Conservation (phyloP, 2,329 filamentous ascomycete genomes). For the Neonectria hederae region DNA sequence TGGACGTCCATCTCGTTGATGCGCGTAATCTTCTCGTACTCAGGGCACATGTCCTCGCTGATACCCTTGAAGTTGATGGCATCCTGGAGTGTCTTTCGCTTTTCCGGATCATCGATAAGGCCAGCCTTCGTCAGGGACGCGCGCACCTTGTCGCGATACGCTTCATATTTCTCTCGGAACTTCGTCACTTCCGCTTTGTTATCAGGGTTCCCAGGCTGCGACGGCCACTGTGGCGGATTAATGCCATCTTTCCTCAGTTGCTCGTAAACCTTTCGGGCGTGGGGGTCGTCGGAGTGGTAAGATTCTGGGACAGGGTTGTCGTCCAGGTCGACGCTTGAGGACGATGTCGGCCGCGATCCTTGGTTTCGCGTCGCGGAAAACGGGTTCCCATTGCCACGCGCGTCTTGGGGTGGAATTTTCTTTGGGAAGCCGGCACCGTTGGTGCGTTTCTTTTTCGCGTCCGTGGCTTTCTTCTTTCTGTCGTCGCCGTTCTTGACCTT, state of each 20-base stretch:
- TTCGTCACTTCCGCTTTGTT: slow-evolving; percentile 62
- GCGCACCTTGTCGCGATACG: slow-evolving; percentile 66
- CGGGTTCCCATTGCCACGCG: slow-evolving; percentile 34
- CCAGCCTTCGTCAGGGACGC: slow-evolving; percentile 66
- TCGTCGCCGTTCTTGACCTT: slow-evolving; percentile 39
- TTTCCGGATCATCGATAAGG: slow-evolving; percentile 72
- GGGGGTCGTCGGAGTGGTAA: slow-evolving; percentile 47
- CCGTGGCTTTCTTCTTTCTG: slow-evolving; percentile 37
- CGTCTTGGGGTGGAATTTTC: slow-evolving; percentile 25
- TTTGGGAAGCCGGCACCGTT: slow-evolving; percentile 21
- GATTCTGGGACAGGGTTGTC: slow-evolving; percentile 31
- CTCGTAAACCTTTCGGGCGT: slow-evolving; percentile 61
- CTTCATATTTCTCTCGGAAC: slow-evolving; percentile 65
- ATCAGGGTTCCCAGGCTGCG: slow-evolving; percentile 61
- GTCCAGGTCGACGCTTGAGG: slow-evolving; percentile 37
- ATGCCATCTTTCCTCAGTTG: slow-evolving; percentile 66
- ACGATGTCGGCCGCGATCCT: slow-evolving; percentile 39
- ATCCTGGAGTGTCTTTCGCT: slow-evolving; percentile 68
- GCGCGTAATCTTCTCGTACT: slow-evolving; percentile 70
- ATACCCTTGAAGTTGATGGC: slow-evolving; percentile 74
- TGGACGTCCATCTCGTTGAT: slow-evolving; percentile 70
- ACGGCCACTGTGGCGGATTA: slow-evolving; percentile 63
- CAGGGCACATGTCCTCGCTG: slow-evolving; percentile 75
- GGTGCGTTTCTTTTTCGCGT: slow-evolving; percentile 32
- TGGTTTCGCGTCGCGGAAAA: slow-evolving; percentile 32